These are phyloP conservation scores for Schwanniomyces polymorphus DNA, from an alignment of 805 yeast species.

Conservation along the genomic window DNA sequence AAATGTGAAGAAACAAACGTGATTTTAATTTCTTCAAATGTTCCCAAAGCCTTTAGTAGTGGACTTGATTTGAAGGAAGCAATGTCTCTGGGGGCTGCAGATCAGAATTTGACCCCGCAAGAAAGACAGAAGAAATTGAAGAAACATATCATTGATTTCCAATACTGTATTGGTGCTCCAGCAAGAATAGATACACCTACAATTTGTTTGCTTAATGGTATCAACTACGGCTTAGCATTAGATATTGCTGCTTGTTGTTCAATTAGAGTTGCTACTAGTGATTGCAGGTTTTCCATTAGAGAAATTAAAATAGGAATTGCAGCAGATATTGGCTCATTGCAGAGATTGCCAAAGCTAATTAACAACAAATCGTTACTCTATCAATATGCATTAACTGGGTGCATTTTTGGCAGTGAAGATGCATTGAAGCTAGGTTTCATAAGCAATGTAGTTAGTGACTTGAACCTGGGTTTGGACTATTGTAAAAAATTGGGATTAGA, in stretches of 20 bases:
- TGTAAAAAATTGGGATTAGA: conserved; percentile 51
- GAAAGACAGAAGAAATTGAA: conserved; percentile 23
- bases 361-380: conserved; percentile 57
- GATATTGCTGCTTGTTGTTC: conserved; percentile 63
- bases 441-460: conserved; percentile 43
- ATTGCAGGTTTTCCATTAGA: conserved; percentile 56
- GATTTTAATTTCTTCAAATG: conserved; percentile 55
- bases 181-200: conserved; percentile 57
- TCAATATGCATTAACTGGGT: conserved; percentile 65
- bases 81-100: conserved; percentile 5
- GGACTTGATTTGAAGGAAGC: conserved; percentile 61
- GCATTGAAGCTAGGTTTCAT: conserved; percentile 60
- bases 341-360: conserved; percentile 57
- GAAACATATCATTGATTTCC: conserved; percentile 55
- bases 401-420: conserved; percentile 51
- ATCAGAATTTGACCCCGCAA: conserved; percentile 6
- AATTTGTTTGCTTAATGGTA: conserved; percentile 66
- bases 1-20: conserved; percentile 46
- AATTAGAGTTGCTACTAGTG: conserved; percentile 56
- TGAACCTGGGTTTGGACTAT: conserved; percentile 47
- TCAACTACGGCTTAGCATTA: conserved; percentile 63
- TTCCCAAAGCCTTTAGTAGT: conserved; percentile 57
- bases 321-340: conserved; percentile 79
- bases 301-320: conserved; percentile 74
- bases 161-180: conserved; percentile 52